A percentile compares a stretch with the other conserved stretches of the same genome.
phyloP scores from a whole-genome alignment of 106 monocot genomes.

The Posidonia australis region DNA sequence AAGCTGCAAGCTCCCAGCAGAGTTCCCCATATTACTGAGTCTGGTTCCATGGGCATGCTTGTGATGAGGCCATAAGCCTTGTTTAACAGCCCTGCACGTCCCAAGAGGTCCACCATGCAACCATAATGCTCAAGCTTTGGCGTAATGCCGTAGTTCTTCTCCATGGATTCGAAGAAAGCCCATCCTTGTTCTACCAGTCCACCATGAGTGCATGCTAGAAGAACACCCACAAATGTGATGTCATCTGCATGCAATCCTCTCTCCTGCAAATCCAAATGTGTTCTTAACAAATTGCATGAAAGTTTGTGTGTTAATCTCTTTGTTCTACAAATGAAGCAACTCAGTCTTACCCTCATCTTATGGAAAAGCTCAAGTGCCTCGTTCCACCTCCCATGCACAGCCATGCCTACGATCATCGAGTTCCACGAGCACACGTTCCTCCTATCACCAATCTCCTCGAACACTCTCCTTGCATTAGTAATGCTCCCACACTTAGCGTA shows the following conservation, averaged over 20 bases:
- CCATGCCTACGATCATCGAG: conserved; percentile 68
- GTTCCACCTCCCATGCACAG: conserved; percentile 49
- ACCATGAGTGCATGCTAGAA: conserved; percentile 65
- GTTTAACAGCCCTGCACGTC: conserved; percentile 38
- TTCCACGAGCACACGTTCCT: conserved; percentile 72
- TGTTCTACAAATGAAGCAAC: not conserved
- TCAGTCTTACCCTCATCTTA: conserved; percentile 34
- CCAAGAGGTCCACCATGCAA: conserved; percentile 73
- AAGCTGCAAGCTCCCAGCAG: conserved; percentile 76
- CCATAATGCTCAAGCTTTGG: conserved; percentile 71
- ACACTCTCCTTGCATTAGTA: conserved; percentile 30
- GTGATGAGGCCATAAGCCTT: conserved; percentile 41
- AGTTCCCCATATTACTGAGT: conserved; percentile 68
- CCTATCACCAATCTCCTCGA: conserved; percentile 36
- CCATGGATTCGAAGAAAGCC: conserved; percentile 34
- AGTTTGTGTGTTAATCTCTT: not conserved
- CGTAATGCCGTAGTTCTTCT: conserved; percentile 23
- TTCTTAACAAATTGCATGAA: not conserved
- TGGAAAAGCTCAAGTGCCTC: conserved; percentile 47
- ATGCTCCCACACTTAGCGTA: conserved; percentile 66
- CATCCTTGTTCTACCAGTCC: conserved; percentile 47
- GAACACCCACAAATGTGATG: conserved; percentile 58
- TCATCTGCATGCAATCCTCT: conserved; percentile 39
- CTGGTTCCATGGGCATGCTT: conserved; percentile 63
- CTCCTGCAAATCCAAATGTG: conserved; percentile 16